Base-by-base conservation (phyloP, 2,329 filamentous ascomycete species). In the Ampelomyces quisqualis region DNA sequence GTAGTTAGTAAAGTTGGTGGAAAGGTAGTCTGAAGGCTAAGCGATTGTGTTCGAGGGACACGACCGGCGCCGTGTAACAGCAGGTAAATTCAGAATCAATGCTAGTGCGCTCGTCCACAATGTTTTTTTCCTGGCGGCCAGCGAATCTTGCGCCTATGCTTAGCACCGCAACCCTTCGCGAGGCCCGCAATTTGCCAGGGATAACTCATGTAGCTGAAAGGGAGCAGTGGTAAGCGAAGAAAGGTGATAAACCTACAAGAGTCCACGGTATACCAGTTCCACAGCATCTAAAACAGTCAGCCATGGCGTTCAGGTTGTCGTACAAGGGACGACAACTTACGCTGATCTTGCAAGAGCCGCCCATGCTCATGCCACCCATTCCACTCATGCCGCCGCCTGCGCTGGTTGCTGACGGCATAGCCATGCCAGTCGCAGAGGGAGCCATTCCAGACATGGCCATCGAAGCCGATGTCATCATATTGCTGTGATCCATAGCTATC, bases 181-280 rank as follows among this genome's bases (percentile, higher is more conserved):
- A 28, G 26, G 26, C n/a, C 15, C 6, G n/a, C 3, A 4, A 28
- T 13, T 11, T 28, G n/a, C 8, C n/a, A n/a, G n/a, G n/a, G n/a
- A n/a, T n/a, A n/a, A n/a, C n/a, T 4, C n/a, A 14, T 28, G n/a
- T 28, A 14, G n/a, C n/a, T 23, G 21, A 23, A 23, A 11, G 8
- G 28, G n/a, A 22, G 11, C 13, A 11, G 11, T 18, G 20, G 18
- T 11, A 7, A 29, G 11, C 8, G 19, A 21, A 8, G 14, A 27
- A 26, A 27, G 13, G 14, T 32, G n/a, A 24, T 33, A 18, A 14
- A 53, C 55, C 27, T 55, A 62, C 75, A 89, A 13, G 83, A 69
- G 60, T 86, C 81, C 58, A 87, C 71, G 1, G 82, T 86, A 64
- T 86, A 75, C 84, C 85, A 88, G 64, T 90, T 90, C 85, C 85